Evolutionary conservation across 257 asterid genomes (phyloP).

Genomic region (Dorcoceras hygrometricum): DNA sequence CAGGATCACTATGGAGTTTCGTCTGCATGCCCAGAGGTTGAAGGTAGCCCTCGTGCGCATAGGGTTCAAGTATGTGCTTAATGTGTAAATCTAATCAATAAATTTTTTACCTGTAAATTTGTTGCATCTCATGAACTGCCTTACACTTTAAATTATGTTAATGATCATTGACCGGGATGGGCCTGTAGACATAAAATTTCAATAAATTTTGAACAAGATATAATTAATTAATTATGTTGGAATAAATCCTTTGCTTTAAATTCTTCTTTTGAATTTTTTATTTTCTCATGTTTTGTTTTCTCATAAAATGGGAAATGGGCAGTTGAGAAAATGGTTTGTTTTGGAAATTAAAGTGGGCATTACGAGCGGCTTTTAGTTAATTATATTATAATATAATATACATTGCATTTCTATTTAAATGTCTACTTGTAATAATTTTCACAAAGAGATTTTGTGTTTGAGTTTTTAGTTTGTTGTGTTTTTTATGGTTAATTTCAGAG

Average conservation of each 20-base stretch:
- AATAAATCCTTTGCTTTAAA: too few relatives aligned
- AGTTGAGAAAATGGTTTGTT: background rate
- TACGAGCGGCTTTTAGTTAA: background rate
- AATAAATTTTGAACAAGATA: background rate
- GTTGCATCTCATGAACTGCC: slow-evolving; percentile 14
- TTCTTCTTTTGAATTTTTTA: too few relatives aligned
- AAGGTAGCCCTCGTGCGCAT: slow-evolving; percentile 65
- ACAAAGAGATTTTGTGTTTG: too few relatives aligned
- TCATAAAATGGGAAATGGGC: background rate
- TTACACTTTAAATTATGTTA: slow-evolving; percentile 1
- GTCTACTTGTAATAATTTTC: too few relatives aligned
- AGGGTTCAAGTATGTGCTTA: slow-evolving; percentile 62
- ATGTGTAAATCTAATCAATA: slow-evolving; percentile 17
- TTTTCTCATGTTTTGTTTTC: background rate
- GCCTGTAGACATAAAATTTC: background rate
- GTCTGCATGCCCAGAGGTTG: slow-evolving; percentile 53
- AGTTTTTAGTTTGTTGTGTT: too few relatives aligned
- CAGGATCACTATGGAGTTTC: slow-evolving; percentile 71
- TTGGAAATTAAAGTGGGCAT: background rate
- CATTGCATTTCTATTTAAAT: background rate
- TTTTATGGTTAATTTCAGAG: too few relatives aligned
- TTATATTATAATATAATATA: too few relatives aligned
- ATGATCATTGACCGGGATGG: background rate
- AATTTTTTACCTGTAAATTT: slow-evolving; percentile 2
- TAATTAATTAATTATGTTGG: too few relatives aligned